Conservation (phyloP, 164 flowering plant genomes). For the Taxillus chinensis region DNA sequence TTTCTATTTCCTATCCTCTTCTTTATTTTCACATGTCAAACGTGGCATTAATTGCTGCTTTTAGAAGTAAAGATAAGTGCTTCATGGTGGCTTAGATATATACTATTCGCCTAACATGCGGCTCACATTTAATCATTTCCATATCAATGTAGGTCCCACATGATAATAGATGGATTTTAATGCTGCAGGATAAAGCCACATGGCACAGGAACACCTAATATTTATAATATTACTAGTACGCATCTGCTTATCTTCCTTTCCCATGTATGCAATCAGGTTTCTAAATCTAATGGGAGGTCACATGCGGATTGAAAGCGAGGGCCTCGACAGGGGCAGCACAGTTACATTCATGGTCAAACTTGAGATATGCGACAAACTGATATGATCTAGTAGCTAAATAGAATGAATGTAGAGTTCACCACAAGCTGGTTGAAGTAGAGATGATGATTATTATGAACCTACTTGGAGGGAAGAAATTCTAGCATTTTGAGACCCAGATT, state of each 20-base stretch:
- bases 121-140: too few relatives aligned
- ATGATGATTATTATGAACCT: slow-evolving; percentile 22
- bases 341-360: slow-evolving; percentile 38
- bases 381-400: slow-evolving; percentile 17
- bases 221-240: too few relatives aligned
- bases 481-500: background rate
- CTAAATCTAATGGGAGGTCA: slow-evolving; percentile 64
- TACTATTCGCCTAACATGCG: too few relatives aligned
- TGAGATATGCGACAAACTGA: slow-evolving; percentile 20
- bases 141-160: too few relatives aligned
- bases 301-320: slow-evolving; percentile 69
- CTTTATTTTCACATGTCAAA: too few relatives aligned
- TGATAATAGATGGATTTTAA: too few relatives aligned
- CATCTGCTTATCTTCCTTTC: background rate
- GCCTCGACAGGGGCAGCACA: slow-evolving; percentile 41
- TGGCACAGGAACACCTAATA: too few relatives aligned
- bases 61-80: too few relatives aligned
- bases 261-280: slow-evolving; percentile 29
- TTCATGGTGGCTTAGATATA: too few relatives aligned
- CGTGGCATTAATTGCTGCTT: too few relatives aligned
- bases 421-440: slow-evolving; percentile 7
- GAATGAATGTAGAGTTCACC: slow-evolving; percentile 17
- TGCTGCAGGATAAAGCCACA: too few relatives aligned
- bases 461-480: slow-evolving; percentile 9
- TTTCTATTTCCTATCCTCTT: too few relatives aligned